phyloP scores from a whole-genome alignment of 2,329 filamentous ascomycete genomes.

The Kalmusia sp. region DNA sequence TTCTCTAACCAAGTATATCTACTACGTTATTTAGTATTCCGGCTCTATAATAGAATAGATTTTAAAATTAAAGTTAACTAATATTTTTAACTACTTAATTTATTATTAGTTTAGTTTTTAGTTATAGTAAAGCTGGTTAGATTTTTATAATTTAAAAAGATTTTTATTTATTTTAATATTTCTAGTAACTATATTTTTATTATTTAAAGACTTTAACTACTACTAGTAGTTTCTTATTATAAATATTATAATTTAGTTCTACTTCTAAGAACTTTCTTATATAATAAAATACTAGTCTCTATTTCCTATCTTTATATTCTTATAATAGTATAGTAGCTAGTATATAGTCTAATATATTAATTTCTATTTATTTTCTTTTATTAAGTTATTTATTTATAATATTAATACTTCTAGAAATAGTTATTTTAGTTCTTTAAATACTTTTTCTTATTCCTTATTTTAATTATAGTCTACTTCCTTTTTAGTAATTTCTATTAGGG shows the following conservation, averaged over 20 bases:
- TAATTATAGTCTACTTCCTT: no score
- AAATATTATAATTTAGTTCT: constrained; percentile 21
- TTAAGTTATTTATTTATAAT: no score
- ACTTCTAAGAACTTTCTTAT: constrained; percentile 12
- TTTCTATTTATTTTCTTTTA: no score
- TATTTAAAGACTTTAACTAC: neutral
- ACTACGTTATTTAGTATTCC: neutral
- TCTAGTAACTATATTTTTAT: neutral
- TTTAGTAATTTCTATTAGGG: no score
- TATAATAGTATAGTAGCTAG: no score
- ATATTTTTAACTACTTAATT: neutral
- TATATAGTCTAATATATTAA: no score
- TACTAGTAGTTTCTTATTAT: constrained; percentile 15
- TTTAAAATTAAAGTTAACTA: neutral
- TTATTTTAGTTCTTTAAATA: no score
- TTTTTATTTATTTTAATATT: neutral
- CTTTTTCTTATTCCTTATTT: no score
- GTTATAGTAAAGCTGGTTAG: neutral
- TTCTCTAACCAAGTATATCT: no score
- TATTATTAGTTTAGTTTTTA: neutral
- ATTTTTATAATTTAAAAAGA: neutral
- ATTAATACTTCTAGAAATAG: no score
- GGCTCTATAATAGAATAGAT: no score
- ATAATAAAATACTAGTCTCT: constrained; percentile 29
- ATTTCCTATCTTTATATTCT: constrained; percentile 24